Conservation (phyloP, 352 stramenopile species). For the Phytopythium delawarense region DNA sequence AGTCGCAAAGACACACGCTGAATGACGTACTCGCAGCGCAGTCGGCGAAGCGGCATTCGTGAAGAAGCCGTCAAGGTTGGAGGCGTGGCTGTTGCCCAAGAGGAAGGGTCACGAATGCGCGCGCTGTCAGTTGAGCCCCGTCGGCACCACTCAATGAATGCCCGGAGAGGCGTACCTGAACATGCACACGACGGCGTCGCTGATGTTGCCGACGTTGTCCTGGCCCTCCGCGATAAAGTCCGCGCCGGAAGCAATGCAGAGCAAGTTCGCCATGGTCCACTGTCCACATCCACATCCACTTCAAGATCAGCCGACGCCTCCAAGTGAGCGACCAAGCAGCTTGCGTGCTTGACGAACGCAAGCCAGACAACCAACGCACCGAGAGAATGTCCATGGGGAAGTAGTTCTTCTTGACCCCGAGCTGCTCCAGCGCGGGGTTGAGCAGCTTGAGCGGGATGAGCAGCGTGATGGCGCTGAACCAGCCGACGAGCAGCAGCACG, state of each 20-base stretch:
- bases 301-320: neutral
- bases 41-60: constrained; percentile 67
- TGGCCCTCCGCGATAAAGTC: constrained; percentile 42
- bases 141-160: too few species aligned
- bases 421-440: constrained; percentile 35
- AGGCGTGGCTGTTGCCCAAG: constrained; percentile 48
- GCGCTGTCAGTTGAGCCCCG: neutral
- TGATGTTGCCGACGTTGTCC: constrained; percentile 45
- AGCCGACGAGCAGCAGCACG: constrained; percentile 62
- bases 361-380: constrained; percentile 12
- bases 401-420: constrained; percentile 76
- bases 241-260: constrained; percentile 51
- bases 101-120: neutral
- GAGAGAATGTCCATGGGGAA: constrained; percentile 73
- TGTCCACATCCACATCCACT: constrained; percentile 5
- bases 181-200: constrained; percentile 77
- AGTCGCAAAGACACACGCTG: neutral
- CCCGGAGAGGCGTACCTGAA: constrained; percentile 46
- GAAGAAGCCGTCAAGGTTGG: constrained; percentile 82
- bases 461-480: constrained; percentile 64
- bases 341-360: too few species aligned
- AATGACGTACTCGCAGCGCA: constrained; percentile 52
- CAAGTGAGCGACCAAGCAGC: neutral
- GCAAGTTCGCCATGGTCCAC: constrained; percentile 41
- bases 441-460: constrained; percentile 66